Conservation (phyloP, 2,329 filamentous ascomycete species). For the Emmonsia crescens region DNA sequence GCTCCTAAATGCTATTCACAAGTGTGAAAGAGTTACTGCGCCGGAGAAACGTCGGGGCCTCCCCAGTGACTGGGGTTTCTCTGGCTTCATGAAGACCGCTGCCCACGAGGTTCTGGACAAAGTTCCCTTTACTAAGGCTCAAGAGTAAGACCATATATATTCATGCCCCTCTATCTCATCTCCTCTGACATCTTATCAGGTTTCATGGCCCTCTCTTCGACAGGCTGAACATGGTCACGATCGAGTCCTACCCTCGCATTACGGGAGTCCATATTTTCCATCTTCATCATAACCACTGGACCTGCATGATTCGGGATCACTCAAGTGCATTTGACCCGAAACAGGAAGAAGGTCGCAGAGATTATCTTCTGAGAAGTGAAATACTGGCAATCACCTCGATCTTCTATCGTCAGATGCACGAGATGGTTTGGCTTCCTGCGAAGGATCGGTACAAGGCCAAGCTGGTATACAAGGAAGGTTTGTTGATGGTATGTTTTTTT, state of each 20-base stretch:
- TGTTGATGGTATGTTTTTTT: constrained; percentile 7
- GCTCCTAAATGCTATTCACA: constrained; percentile 10
- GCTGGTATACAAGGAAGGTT: constrained; percentile 8
- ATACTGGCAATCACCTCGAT: constrained; percentile 8
- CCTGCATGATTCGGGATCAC: constrained; percentile 6
- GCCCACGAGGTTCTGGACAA: constrained; percentile 3
- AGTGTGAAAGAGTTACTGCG: constrained; percentile 1
- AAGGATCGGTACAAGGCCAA: constrained; percentile 6
- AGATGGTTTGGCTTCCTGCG: constrained; percentile 9
- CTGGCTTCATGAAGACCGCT: constrained; percentile 9
- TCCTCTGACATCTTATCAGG: not conserved
- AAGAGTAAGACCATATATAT: not conserved
- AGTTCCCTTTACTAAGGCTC: constrained; percentile 2
- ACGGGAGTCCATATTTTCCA: constrained; percentile 1
- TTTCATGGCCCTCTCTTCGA: constrained; percentile 2
- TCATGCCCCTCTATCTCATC: not conserved
- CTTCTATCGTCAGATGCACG: constrained; percentile 12
- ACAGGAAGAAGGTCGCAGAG: not conserved
- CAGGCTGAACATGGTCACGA: not conserved
- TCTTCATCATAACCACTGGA: constrained; percentile 6
- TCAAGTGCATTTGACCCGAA: not conserved
- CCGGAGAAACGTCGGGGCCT: constrained; percentile 5
- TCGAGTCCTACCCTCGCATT: constrained; percentile 3
- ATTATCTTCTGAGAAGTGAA: constrained; percentile 11
- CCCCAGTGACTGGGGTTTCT: constrained; percentile 9